Evolutionary conservation across 1,139 yeast species (phyloP).

Genomic region (Blastobotrys proliferans): DNA sequence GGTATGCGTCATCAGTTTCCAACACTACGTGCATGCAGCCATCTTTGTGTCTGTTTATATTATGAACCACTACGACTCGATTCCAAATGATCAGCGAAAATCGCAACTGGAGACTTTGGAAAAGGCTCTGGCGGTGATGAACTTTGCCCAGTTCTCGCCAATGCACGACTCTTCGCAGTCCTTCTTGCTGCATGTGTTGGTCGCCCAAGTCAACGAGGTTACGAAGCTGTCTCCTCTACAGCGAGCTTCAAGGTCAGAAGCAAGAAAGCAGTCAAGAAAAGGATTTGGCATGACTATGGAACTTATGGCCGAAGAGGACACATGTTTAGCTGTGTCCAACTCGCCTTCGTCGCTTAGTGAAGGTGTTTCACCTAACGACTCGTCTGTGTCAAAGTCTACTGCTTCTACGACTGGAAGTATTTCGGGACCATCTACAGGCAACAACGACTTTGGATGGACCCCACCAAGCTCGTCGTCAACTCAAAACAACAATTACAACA

Average conservation of each 20-base stretch:
- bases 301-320: slow-evolving; percentile 5
- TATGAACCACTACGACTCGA: slow-evolving; percentile 21
- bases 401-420: too few relatives aligned
- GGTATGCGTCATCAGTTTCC: slow-evolving; percentile 14
- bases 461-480: too few relatives aligned
- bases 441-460: too few relatives aligned
- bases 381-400: too few relatives aligned
- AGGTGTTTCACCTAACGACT: slow-evolving; percentile 3
- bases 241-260: slow-evolving; percentile 14
- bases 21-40: slow-evolving; percentile 26
- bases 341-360: background rate
- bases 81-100: slow-evolving; percentile 16
- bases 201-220: slow-evolving; percentile 21
- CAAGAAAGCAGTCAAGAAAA: background rate
- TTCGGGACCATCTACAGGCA: too few relatives aligned
- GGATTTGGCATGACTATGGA: slow-evolving; percentile 13
- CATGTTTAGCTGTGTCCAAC: background rate
- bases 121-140: slow-evolving; percentile 16
- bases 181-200: slow-evolving; percentile 17
- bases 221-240: slow-evolving; percentile 21
- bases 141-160: slow-evolving; percentile 16
- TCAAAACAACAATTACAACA: too few relatives aligned
- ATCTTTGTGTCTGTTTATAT: slow-evolving; percentile 23
- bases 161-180: slow-evolving; percentile 19
- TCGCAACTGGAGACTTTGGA: slow-evolving; percentile 12